phyloP scores from a whole-genome alignment of 2,329 filamentous ascomycete species.

The Dothistroma septosporum region DNA sequence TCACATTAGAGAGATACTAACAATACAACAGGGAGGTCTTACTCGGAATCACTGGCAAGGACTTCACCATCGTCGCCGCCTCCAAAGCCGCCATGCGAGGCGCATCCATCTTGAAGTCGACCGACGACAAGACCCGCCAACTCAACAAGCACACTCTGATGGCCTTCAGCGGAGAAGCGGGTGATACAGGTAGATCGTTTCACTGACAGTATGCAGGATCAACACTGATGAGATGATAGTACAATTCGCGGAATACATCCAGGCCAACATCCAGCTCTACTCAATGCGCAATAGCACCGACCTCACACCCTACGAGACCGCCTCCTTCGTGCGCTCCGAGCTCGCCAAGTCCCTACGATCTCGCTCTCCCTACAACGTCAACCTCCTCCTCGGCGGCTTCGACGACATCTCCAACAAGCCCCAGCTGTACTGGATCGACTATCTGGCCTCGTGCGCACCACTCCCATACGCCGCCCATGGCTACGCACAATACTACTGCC shows the following conservation, averaged over 20 bases:
- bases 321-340: slow-evolving; percentile 90
- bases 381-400: slow-evolving; percentile 88
- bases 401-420: slow-evolving; percentile 72
- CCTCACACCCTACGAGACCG: slow-evolving; percentile 81
- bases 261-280: slow-evolving; percentile 97
- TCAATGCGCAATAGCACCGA: slow-evolving; percentile 96
- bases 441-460: slow-evolving; percentile 40
- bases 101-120: slow-evolving; percentile 88
- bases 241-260: slow-evolving; percentile 98
- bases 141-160: slow-evolving; percentile 93
- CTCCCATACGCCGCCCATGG: slow-evolving; percentile 96
- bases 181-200: slow-evolving; percentile 69
- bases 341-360: slow-evolving; percentile 86
- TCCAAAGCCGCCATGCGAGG: slow-evolving; percentile 98
- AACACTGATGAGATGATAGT: slow-evolving; percentile 52
- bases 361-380: slow-evolving; percentile 92
- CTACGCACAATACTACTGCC: slow-evolving; percentile 99
- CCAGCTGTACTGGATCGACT: slow-evolving; percentile 29
- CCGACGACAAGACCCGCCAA: slow-evolving; percentile 91
- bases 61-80: slow-evolving; percentile 96
- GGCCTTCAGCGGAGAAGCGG: slow-evolving; percentile 92
- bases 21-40: slow-evolving; percentile 75
- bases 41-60: slow-evolving; percentile 96
- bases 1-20: slow-evolving; percentile 6
- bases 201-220: neutral